Evolutionary conservation across 208 protist genomes (phyloP).

Genomic region (Crithidia acanthocephali): DNA sequence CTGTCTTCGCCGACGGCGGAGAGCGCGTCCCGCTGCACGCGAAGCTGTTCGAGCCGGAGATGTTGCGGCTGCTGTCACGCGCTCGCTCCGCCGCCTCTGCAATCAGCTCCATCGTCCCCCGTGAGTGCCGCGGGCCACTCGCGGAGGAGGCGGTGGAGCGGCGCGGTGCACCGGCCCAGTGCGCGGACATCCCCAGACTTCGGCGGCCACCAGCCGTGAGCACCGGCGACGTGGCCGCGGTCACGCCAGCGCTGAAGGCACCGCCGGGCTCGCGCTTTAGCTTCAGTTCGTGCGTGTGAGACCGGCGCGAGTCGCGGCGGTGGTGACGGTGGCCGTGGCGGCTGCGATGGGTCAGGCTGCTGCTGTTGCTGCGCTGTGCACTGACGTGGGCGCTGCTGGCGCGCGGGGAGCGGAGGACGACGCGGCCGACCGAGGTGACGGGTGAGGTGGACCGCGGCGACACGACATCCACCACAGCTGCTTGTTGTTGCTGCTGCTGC

Average conservation of each 20-base stretch:
- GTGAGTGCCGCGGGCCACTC: neutral
- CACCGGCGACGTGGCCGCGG: neutral
- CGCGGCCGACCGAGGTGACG: neutral
- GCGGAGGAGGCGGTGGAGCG: neutral
- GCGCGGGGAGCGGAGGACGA: neutral
- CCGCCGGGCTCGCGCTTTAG: neutral
- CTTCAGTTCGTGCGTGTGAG: neutral
- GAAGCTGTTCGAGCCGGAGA: conserved; percentile 17
- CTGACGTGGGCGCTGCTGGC: conserved; percentile 1
- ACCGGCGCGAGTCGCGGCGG: neutral
- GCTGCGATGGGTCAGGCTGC: neutral
- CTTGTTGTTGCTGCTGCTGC: conserved; percentile 5
- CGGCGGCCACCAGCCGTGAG: neutral
- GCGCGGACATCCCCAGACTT: neutral
- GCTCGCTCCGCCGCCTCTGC: neutral
- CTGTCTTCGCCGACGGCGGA: neutral
- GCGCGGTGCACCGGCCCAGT: neutral
- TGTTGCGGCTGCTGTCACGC: neutral
- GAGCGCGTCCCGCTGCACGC: conserved; percentile 2
- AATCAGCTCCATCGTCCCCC: neutral
- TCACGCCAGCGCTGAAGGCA: neutral
- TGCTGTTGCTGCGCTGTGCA: conserved; percentile 6
- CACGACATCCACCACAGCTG: neutral
- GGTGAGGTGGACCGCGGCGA: neutral
- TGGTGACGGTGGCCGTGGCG: neutral